A percentile compares a stretch with the other conserved stretches of the same genome.
phyloP scores from a whole-genome alignment of 495 filamentous ascomycete genomes.

The Penicillium riverlandense region DNA sequence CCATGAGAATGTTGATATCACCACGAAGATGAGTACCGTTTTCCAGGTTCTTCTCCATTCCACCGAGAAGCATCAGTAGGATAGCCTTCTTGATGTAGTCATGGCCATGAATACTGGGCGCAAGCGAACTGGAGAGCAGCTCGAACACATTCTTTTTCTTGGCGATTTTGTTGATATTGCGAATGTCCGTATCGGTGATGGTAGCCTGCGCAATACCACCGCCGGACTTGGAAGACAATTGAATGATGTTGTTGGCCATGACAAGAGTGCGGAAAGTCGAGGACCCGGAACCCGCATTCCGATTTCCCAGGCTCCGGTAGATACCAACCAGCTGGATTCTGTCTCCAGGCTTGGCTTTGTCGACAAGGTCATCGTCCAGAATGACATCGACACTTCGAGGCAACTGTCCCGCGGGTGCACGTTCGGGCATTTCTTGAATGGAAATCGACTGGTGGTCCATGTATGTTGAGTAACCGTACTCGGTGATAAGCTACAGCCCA shows the following conservation, averaged over 20 bases:
- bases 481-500: constrained; percentile 61
- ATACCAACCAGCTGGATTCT: constrained; percentile 93
- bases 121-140: constrained; percentile 87
- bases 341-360: constrained; percentile 91
- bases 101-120: constrained; percentile 96
- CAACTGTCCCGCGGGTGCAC: constrained; percentile 91
- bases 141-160: constrained; percentile 96
- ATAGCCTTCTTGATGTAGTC: constrained; percentile 99
- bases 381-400: constrained; percentile 97
- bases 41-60: constrained; percentile 97
- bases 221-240: constrained; percentile 91
- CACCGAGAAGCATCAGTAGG: constrained; percentile 91
- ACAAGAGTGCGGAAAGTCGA: constrained; percentile 90
- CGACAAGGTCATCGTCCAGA: constrained; percentile 92
- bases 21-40: constrained; percentile 97
- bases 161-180: constrained; percentile 95
- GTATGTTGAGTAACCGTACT: constrained; percentile 93
- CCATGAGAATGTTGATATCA: constrained; percentile 99
- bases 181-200: constrained; percentile 96
- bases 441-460: constrained; percentile 97
- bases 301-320: constrained; percentile 87
- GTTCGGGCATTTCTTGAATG: constrained; percentile 99
- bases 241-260: constrained; percentile 89
- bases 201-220: constrained; percentile 86
- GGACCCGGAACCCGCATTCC: constrained; percentile 79